Conservation (phyloP, 2,329 filamentous ascomycete species). For the Cladosporium phlei region DNA sequence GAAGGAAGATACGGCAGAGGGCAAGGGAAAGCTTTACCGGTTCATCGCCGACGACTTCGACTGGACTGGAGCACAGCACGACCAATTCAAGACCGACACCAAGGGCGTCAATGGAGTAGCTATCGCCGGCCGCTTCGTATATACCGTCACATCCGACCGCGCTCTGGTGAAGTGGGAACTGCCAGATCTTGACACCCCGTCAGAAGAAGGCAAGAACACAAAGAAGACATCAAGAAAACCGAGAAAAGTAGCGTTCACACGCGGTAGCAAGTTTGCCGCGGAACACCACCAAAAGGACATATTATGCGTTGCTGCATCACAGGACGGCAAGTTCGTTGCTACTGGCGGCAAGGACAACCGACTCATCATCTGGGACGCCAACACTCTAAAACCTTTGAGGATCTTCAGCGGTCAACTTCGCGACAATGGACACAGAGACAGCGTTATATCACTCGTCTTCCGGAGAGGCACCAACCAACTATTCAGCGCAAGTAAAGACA, state of each 20-base stretch:
- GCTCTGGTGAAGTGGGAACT: conserved; percentile 86
- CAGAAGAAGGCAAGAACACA: conserved; percentile 25
- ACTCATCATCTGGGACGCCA: conserved; percentile 83
- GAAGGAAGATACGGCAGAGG: conserved; percentile 86
- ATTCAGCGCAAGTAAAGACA: conserved; percentile 84
- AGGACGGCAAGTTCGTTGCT: conserved; percentile 84
- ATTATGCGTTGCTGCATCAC: conserved; percentile 76
- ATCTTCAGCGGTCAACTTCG: conserved; percentile 90
- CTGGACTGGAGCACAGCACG: conserved; percentile 62
- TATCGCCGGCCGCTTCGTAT: conserved; percentile 71
- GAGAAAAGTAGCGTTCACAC: conserved; percentile 58
- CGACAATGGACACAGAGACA: conserved; percentile 63
- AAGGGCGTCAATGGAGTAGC: conserved; percentile 75
- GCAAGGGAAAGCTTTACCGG: conserved; percentile 83
- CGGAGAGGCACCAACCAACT: conserved; percentile 71
- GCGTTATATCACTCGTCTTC: conserved; percentile 80
- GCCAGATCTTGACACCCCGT: conserved; percentile 44
- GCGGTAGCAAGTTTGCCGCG: conserved; percentile 59
- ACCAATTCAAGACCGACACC: conserved; percentile 73
- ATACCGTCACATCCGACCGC: conserved; percentile 83
- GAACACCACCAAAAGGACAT: conserved; percentile 75
- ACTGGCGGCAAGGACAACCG: conserved; percentile 83
- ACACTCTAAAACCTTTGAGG: conserved; percentile 69
- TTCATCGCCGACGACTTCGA: conserved; percentile 69
- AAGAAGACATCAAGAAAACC: conserved; percentile 41